These are phyloP conservation scores for Davidsoniella neocaledoniae DNA, from an alignment of 2,329 filamentous ascomycete species.

Conservation along the genomic window DNA sequence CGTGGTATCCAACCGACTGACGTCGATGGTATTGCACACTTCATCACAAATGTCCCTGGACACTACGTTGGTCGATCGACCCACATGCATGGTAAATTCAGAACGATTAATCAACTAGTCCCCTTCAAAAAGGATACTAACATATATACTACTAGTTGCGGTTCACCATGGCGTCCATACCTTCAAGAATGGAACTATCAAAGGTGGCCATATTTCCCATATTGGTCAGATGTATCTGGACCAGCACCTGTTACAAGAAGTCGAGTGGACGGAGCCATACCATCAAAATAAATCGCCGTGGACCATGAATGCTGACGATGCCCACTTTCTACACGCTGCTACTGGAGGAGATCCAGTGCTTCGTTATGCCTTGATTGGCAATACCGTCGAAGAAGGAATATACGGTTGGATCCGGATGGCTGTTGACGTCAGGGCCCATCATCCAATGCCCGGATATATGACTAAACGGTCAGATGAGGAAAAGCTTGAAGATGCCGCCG, in stretches of 20 bases:
- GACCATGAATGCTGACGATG: conserved; percentile 36
- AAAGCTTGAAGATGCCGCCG: neutral
- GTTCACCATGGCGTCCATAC: conserved; percentile 23
- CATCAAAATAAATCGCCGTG: conserved; percentile 26
- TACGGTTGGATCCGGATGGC: conserved; percentile 39
- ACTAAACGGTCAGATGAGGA: neutral
- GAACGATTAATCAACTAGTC: neutral
- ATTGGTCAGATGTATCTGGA: conserved; percentile 51
- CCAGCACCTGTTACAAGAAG: conserved; percentile 34
- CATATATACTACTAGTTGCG: conserved; percentile 15
- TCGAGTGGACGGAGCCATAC: conserved; percentile 34
- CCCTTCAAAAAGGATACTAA: neutral
- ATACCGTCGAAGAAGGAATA: conserved; percentile 32
- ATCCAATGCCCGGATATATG: conserved; percentile 8
- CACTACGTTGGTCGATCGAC: conserved; percentile 29
- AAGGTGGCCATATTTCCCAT: conserved; percentile 30
- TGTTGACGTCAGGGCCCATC: conserved; percentile 23
- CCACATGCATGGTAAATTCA: conserved; percentile 28
- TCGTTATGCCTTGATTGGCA: conserved; percentile 40
- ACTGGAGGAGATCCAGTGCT: conserved; percentile 39
- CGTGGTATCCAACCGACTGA: conserved; percentile 25
- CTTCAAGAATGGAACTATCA: conserved; percentile 21
- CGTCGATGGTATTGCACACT: conserved; percentile 25
- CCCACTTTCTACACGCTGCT: conserved; percentile 29
- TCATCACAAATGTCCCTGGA: conserved; percentile 27